These are phyloP conservation scores for Jaapia argillacea DNA, from an alignment of 768 basidiomycete genomes.

Conservation along the genomic window DNA sequence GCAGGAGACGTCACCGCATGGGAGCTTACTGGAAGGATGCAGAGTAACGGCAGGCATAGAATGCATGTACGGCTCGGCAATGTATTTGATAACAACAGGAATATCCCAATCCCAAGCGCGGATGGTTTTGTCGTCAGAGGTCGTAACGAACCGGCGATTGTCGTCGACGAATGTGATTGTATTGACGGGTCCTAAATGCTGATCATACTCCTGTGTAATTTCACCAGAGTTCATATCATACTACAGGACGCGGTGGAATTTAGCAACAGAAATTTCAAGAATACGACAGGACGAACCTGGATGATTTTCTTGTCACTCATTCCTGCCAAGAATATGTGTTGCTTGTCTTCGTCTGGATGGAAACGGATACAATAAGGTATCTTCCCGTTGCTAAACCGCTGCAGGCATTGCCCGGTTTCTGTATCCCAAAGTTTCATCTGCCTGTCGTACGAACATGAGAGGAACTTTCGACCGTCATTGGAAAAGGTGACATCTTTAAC, in stretches of 20 bases:
- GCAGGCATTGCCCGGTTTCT: conserved; percentile 94
- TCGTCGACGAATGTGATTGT: conserved; percentile 99
- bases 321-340: conserved; percentile 91
- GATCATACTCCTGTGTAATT: conserved; percentile 97
- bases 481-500: conserved; percentile 96
- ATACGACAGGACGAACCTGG: conserved; percentile 46
- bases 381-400: conserved; percentile 96
- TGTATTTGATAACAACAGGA: conserved; percentile 98
- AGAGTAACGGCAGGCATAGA: conserved; percentile 98
- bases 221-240: conserved; percentile 94
- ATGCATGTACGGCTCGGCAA: conserved; percentile 99
- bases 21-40: conserved; percentile 84
- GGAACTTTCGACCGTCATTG: conserved; percentile 81
- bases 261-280: not conserved
- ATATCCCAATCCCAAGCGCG: conserved; percentile 99
- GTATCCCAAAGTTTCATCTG: conserved; percentile 99
- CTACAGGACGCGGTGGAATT: conserved; percentile 27
- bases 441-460: conserved; percentile 92
- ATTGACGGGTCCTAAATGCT: conserved; percentile 96
- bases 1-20: too few relatives aligned
- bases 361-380: conserved; percentile 93
- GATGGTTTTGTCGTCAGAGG: conserved; percentile 98
- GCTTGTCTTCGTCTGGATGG: conserved; percentile 94
- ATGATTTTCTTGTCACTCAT: conserved; percentile 99
- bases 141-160: conserved; percentile 94